Evolutionary conservation across 495 filamentous ascomycete species (phyloP).

Genomic region (Lophiostoma macrostomum): DNA sequence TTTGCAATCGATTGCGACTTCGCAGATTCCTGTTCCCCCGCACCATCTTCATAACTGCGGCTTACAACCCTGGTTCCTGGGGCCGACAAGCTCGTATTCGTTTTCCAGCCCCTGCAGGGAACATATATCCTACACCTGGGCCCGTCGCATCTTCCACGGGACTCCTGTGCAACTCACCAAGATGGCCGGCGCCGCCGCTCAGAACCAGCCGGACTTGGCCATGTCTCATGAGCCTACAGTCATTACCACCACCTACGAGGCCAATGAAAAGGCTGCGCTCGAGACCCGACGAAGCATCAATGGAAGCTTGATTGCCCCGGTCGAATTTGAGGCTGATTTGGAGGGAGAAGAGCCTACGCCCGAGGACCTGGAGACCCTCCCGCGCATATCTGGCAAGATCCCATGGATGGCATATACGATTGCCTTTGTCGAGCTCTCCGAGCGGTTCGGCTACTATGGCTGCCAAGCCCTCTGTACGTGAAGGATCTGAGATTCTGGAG

Average conservation of each 20-base stretch:
- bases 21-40: no score
- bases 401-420: constrained; percentile 65
- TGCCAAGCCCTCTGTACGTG: constrained; percentile 64
- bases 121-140: neutral
- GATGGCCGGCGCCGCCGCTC: constrained; percentile 19
- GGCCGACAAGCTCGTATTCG: no score
- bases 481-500: no score
- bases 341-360: constrained; percentile 50
- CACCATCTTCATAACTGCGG: no score
- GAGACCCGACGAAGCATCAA: constrained; percentile 1
- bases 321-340: constrained; percentile 24
- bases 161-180: constrained; percentile 7
- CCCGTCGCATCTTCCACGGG: neutral
- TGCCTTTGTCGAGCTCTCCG: constrained; percentile 71
- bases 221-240: constrained; percentile 24
- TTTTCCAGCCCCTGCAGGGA: no score
- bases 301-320: neutral
- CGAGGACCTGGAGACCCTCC: constrained; percentile 59
- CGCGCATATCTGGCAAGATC: constrained; percentile 62
- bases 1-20: no score
- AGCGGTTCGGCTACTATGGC: constrained; percentile 79
- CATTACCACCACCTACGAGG: constrained; percentile 15
- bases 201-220: constrained; percentile 22
- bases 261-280: constrained; percentile 21
- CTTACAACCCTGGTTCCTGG: no score